phyloP scores from a whole-genome alignment of 2,329 filamentous ascomycete genomes.

The Aspergillus sp. region DNA sequence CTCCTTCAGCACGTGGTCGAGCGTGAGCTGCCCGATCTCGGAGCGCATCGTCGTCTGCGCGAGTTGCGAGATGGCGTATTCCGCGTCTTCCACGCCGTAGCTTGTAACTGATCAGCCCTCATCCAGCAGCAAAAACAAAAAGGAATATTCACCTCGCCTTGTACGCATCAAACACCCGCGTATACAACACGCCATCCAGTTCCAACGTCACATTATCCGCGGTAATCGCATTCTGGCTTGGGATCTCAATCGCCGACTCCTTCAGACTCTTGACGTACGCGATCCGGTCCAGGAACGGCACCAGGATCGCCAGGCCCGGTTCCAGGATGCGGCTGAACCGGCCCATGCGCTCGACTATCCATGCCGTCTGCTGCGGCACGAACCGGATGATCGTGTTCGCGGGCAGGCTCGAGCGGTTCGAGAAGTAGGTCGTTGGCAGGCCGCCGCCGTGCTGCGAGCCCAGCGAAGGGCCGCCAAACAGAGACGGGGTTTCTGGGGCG shows the following conservation, averaged over 20 bases:
- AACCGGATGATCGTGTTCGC: conserved; percentile 94
- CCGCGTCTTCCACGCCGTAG: conserved; percentile 96
- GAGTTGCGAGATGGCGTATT: conserved; percentile 96
- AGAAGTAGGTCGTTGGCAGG: conserved; percentile 65
- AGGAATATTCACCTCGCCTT: conserved; percentile 73
- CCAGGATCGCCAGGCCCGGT: conserved; percentile 78
- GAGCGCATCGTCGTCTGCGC: conserved; percentile 98
- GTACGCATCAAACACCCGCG: conserved; percentile 92
- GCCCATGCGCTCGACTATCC: conserved; percentile 99
- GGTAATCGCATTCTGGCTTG: conserved; percentile 93
- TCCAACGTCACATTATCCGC: conserved; percentile 97
- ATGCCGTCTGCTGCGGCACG: conserved; percentile 98
- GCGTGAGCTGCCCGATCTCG: conserved; percentile 90
- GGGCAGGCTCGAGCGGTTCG: conserved; percentile 57
- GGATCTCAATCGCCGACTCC: conserved; percentile 92
- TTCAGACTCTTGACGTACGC: conserved; percentile 97
- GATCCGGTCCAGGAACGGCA: conserved; percentile 89
- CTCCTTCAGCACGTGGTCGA: conserved; percentile 97
- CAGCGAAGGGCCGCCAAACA: conserved; percentile 19
- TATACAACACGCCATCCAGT: conserved; percentile 91
- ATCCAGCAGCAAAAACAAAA: too few species aligned
- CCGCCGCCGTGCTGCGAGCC: conserved; percentile 17
- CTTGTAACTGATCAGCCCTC: too few species aligned
- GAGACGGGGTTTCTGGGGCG: conserved; percentile 23
- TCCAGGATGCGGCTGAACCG: conserved; percentile 90